Conservation (phyloP, 2,329 filamentous ascomycete genomes). For the Colletotrichum gloeosporioides region DNA sequence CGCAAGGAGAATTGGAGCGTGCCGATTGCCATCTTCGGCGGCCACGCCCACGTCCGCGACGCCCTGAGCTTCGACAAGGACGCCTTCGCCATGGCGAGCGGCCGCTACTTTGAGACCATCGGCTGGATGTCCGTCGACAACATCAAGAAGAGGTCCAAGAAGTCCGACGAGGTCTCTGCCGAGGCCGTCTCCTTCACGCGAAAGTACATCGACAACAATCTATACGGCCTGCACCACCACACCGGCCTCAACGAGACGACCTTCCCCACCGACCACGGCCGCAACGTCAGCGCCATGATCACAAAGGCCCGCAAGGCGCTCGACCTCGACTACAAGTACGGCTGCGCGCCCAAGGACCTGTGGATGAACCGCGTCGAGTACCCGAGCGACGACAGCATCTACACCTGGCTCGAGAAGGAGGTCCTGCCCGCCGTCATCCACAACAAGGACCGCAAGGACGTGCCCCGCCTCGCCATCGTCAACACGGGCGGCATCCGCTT, state of each 20-base stretch:
- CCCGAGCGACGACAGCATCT: slow-evolving; percentile 76
- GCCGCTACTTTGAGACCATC: slow-evolving; percentile 93
- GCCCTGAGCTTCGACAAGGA: slow-evolving; percentile 79
- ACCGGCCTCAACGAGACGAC: slow-evolving; percentile 72
- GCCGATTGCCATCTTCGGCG: slow-evolving; percentile 91
- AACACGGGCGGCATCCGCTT: slow-evolving; percentile 95
- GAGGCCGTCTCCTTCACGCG: slow-evolving; percentile 68
- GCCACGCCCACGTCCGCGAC: slow-evolving; percentile 89
- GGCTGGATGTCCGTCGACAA: slow-evolving; percentile 90
- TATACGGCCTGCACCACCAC: slow-evolving; percentile 84
- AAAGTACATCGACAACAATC: slow-evolving; percentile 92
- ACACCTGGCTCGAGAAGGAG: slow-evolving; percentile 77
- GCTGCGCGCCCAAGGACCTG: slow-evolving; percentile 81
- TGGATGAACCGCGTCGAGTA: slow-evolving; percentile 86
- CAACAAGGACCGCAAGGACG: slow-evolving; percentile 61
- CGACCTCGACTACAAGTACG: slow-evolving; percentile 74
- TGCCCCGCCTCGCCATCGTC: slow-evolving; percentile 74
- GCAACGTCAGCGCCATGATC: slow-evolving; percentile 75
- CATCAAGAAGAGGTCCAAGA: slow-evolving; percentile 39
- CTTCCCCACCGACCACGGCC: slow-evolving; percentile 79
- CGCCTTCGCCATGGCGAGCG: slow-evolving; percentile 82
- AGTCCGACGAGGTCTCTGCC: slow-evolving; percentile 31
- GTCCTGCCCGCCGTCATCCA: slow-evolving; percentile 73
- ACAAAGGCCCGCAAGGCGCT: slow-evolving; percentile 71
- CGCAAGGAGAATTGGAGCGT: slow-evolving; percentile 77